phyloP scores from a whole-genome alignment of 345 rosid genomes.

The Lepidium aucheri region DNA sequence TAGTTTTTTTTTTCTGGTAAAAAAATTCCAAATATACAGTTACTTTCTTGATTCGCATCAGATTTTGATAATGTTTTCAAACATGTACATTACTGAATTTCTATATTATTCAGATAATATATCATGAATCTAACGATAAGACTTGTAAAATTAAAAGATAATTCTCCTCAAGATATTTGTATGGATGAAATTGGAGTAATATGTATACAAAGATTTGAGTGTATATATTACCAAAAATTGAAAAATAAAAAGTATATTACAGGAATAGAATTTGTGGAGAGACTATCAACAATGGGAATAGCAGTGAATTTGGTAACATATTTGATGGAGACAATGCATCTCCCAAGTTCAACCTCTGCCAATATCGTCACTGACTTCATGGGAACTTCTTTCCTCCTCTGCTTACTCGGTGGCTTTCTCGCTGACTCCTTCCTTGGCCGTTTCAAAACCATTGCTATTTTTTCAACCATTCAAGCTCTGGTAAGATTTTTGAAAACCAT shows the following conservation, averaged over 20 bases:
- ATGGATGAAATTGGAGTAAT: background rate
- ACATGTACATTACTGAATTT: background rate
- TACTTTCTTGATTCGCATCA: no score
- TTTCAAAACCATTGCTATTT: conserved; percentile 63
- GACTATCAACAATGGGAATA: conserved; percentile 66
- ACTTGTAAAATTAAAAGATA: background rate
- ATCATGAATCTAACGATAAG: background rate
- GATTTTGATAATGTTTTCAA: background rate
- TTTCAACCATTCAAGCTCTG: conserved; percentile 47
- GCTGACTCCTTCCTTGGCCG: conserved; percentile 71
- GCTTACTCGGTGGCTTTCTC: conserved; percentile 63
- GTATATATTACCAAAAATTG: background rate
- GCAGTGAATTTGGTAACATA: conserved; percentile 76
- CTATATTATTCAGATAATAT: background rate
- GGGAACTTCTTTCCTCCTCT: conserved; percentile 62
- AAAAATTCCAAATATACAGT: no score
- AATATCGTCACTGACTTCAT: conserved; percentile 59
- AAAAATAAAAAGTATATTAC: background rate
- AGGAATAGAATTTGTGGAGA: conserved; percentile 63
- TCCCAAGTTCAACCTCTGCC: conserved; percentile 59
- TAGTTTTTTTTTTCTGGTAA: no score
- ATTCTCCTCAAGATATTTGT: background rate
- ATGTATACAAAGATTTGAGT: background rate
- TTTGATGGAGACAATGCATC: conserved; percentile 53
- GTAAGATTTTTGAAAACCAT: no score